Conservation (phyloP, 768 basidiomycete genomes). For the Lepiota brunneoincarnata region DNA sequence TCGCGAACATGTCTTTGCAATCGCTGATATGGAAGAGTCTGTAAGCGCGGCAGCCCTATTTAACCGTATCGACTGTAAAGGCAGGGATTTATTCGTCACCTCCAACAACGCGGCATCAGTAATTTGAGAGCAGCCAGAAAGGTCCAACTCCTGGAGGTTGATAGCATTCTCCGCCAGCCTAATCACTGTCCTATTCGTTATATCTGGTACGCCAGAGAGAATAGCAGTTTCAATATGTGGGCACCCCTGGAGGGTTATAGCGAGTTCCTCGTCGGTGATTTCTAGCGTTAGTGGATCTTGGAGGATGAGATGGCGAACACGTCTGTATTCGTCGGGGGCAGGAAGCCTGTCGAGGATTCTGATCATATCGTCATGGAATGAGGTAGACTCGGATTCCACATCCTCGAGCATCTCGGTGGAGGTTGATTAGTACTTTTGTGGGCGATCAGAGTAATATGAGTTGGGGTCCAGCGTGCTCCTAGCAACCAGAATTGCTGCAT, state of each 20-base stretch:
- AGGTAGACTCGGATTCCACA: constrained; percentile 25
- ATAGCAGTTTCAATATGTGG: constrained; percentile 66
- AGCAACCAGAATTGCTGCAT: no score
- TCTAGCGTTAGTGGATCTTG: constrained; percentile 30
- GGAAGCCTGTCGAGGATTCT: constrained; percentile 61
- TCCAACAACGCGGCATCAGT: constrained; percentile 78
- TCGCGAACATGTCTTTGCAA: constrained; percentile 72
- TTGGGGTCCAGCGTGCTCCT: background rate
- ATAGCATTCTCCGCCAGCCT: constrained; percentile 59
- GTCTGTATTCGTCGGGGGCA: constrained; percentile 51
- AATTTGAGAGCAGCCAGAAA: constrained; percentile 71
- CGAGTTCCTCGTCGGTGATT: constrained; percentile 61
- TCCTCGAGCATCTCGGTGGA: constrained; percentile 21
- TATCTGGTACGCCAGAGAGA: constrained; percentile 64
- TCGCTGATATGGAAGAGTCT: constrained; percentile 57
- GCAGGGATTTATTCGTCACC: constrained; percentile 63
- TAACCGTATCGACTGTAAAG: constrained; percentile 73
- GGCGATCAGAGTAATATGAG: constrained; percentile 4
- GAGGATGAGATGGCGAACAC: constrained; percentile 59
- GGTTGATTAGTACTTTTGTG: background rate
- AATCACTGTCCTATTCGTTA: constrained; percentile 68
- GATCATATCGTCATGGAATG: constrained; percentile 56
- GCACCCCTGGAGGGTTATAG: constrained; percentile 51
- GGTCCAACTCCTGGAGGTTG: constrained; percentile 71
- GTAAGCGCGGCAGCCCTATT: constrained; percentile 66